These are phyloP conservation scores for Stenogyne calaminthoides DNA, from an alignment of 305 asterid species.

Conservation along the genomic window DNA sequence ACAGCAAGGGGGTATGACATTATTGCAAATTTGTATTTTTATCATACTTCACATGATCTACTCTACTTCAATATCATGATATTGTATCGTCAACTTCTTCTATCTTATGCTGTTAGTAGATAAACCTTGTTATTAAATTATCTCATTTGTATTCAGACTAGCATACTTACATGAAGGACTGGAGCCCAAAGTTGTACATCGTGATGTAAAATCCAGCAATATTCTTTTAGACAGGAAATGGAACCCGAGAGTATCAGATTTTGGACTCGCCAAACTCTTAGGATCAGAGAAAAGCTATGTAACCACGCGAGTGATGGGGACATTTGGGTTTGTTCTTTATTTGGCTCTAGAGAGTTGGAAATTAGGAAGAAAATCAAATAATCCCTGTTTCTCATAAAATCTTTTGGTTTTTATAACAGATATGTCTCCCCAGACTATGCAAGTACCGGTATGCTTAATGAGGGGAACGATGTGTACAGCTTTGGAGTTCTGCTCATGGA, in stretches of 20 bases:
- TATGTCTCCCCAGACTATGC: constrained; percentile 99
- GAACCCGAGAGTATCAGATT: constrained; percentile 90
- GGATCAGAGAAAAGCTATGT: constrained; percentile 90
- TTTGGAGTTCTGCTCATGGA: constrained; percentile 97
- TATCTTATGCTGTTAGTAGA: not conserved
- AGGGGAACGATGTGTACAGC: constrained; percentile 90
- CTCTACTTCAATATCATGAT: not conserved
- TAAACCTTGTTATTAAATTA: not conserved
- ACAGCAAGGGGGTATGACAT: constrained; percentile 82
- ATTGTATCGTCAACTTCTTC: not conserved
- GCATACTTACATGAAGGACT: constrained; percentile 96
- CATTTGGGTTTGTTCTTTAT: constrained; percentile 76
- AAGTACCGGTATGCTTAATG: constrained; percentile 96
- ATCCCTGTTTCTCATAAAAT: constrained; percentile 27
- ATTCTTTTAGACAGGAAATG: constrained; percentile 86
- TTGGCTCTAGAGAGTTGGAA: not conserved
- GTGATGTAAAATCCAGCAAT: constrained; percentile 97
- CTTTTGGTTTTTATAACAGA: constrained; percentile 43
- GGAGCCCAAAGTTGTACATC: constrained; percentile 98
- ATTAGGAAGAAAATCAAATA: not conserved
- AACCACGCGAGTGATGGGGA: constrained; percentile 98
- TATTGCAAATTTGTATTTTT: not conserved
- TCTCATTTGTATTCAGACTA: constrained; percentile 47
- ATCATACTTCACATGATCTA: constrained; percentile 3
- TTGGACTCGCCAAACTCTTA: constrained; percentile 91